Evolutionary conservation across 1,284 basidiomycete species (phyloP).

Genomic region (Phylloboletellus chloephorus): DNA sequence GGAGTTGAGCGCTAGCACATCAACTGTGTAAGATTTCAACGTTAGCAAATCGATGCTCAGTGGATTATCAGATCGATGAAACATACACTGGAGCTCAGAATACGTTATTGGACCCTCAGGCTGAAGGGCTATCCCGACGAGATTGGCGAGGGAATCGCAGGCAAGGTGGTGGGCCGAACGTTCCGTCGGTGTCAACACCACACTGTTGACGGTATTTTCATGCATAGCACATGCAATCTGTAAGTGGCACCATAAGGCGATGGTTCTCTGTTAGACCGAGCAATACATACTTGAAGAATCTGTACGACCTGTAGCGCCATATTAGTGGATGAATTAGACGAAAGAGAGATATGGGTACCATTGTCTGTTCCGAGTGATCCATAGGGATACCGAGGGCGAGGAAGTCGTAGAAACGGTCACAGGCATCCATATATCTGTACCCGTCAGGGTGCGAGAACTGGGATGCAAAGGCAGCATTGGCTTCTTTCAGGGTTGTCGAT

Average conservation of each 20-base stretch:
- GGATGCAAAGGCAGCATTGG: conserved; percentile 14
- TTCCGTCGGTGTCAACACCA: conserved; percentile 8
- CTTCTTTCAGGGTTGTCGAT: conserved; percentile 5
- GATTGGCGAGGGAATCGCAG: conserved; percentile 5
- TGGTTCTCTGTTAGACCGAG: background rate
- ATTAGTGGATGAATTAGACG: conserved; percentile 6
- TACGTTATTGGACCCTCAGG: background rate
- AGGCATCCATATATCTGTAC: conserved; percentile 8
- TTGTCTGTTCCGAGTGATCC: conserved; percentile 11
- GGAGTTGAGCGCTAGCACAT: conserved; percentile 6
- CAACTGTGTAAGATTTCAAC: conserved; percentile 8
- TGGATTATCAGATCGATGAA: background rate
- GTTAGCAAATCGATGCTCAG: conserved; percentile 1
- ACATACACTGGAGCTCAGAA: conserved; percentile 17
- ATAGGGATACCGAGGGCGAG: conserved; percentile 7
- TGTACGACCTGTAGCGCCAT: conserved; percentile 15
- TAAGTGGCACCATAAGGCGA: conserved; percentile 3
- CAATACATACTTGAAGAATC: conserved; percentile 17
- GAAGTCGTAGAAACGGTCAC: conserved; percentile 14
- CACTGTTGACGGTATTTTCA: conserved; percentile 20
- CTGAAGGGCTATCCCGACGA: conserved; percentile 15
- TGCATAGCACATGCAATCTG: conserved; percentile 25
- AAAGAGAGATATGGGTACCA: conserved; percentile 5
- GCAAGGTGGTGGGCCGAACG: conserved; percentile 13
- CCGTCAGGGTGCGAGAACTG: conserved; percentile 16